Conservation (phyloP, 108 stramenopile species). For the Fistulifera pelliculosa region DNA sequence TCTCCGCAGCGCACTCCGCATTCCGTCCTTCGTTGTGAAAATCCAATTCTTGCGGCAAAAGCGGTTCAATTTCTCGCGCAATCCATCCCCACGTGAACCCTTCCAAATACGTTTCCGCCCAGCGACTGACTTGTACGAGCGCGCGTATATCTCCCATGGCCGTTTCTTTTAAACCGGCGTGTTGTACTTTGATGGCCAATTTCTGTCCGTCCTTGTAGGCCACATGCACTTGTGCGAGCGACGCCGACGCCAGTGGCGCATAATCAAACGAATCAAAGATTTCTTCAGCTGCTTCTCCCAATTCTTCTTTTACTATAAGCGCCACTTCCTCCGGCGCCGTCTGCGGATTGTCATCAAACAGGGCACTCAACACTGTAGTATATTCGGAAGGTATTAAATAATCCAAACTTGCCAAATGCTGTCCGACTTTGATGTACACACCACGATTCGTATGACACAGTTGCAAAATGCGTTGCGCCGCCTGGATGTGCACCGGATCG, state of each 20-base stretch:
- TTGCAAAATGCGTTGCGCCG: constrained; percentile 63
- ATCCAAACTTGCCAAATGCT: constrained; percentile 89
- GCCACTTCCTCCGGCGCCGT: constrained; percentile 35
- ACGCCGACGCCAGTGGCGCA: constrained; percentile 85
- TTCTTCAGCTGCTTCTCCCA: constrained; percentile 61
- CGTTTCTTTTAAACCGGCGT: constrained; percentile 80
- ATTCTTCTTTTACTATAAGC: constrained; percentile 71
- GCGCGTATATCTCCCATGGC: constrained; percentile 77
- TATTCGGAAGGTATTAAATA: constrained; percentile 84
- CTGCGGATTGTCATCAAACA: constrained; percentile 76
- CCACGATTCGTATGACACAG: constrained; percentile 82
- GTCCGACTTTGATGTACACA: constrained; percentile 84
- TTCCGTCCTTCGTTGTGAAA: constrained; percentile 87
- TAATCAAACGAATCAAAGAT: constrained; percentile 72
- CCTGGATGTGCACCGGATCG: constrained; percentile 30
- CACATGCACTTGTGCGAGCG: constrained; percentile 87
- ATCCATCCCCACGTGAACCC: constrained; percentile 93
- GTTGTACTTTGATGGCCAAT: constrained; percentile 90
- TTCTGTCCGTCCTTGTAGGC: constrained; percentile 65
- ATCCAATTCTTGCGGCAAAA: constrained; percentile 87
- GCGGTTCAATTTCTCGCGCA: constrained; percentile 88
- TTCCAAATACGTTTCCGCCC: constrained; percentile 64
- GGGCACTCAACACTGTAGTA: constrained; percentile 53
- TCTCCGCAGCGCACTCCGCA: constrained; percentile 47
- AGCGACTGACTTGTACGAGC: constrained; percentile 52